Evolutionary conservation across 345 rosid species (phyloP), one percentile per base, ranked within the genome.

Genomic region (Eucalyptus sideroxylon): DNA sequence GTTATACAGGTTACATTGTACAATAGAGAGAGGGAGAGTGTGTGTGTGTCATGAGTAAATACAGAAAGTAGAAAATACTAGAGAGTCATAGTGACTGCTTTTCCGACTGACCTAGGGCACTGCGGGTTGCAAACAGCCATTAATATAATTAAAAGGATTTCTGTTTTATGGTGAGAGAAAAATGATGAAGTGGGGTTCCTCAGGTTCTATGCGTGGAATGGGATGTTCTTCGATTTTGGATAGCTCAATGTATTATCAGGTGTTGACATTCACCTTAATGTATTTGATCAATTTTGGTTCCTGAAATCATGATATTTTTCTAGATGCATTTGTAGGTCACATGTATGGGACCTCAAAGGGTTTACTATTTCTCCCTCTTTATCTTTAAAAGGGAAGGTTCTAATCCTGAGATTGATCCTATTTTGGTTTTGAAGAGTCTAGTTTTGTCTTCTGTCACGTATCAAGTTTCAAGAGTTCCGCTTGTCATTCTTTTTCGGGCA

Each of bases 11-110:
- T 80, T 56, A 86, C 88, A 34, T 65, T 88, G 86, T 91, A 88
- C 87, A 93, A 90, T 60, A 27, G 89, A 89, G 90, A 88, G 89
- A 85, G 91, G 47, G 67, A 24, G 81, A 26, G 56, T 87, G 87
- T 9, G 31, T 9, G 31, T 37, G 83, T 77, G 45, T 11, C 47
- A 11, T 21, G 83, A 77, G 83, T 77, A 77, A 77, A 77, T 77
- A 77, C 83, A 77, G 83, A 37, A 77, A 37, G 83, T 51, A 89
- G 65, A 87, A 69, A 69, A 82, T 42, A 50, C 85, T n/a, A 53
- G 83, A 53, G 82, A 72, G 83, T 37, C 24, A 40, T 77, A 77
- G 45, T 37, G 45, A 37, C 47, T 77, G 83, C 83, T 77, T 34
- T 77, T 37, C 83, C 15, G 27, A 77, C 83, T 77, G 83, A 77